Conservation (phyloP, 1,284 basidiomycete genomes). For the Wallemia hederae region DNA sequence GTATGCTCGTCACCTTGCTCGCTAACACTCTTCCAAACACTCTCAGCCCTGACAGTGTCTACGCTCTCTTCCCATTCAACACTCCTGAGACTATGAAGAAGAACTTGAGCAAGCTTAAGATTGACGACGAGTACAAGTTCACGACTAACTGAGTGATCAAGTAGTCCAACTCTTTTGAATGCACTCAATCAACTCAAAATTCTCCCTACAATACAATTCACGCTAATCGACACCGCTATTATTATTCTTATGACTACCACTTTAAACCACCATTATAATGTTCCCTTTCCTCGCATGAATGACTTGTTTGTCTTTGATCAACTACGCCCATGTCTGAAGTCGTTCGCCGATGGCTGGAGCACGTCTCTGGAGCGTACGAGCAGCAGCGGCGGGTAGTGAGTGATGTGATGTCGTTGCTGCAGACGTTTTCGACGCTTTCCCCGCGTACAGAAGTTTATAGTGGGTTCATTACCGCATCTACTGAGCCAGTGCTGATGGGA, state of each 20-base stretch:
- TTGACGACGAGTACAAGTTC: neutral
- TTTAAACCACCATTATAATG: neutral
- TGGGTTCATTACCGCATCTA: neutral
- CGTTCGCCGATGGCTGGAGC: neutral
- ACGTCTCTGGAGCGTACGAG: neutral
- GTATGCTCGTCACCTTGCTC: constrained; percentile 23
- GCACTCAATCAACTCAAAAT: too few species aligned
- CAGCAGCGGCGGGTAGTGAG: neutral
- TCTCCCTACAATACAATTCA: too few species aligned
- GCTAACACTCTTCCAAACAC: constrained; percentile 38
- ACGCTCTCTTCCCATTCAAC: constrained; percentile 64
- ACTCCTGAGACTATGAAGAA: constrained; percentile 20
- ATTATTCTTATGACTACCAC: too few species aligned
- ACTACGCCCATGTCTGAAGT: neutral
- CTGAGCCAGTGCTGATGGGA: neutral
- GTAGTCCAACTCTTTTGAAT: too few species aligned
- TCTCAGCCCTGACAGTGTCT: constrained; percentile 36
- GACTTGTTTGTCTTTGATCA: neutral
- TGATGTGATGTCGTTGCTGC: neutral
- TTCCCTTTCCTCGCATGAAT: neutral
- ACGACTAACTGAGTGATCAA: neutral
- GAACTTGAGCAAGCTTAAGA: constrained; percentile 9
- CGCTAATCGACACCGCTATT: too few species aligned
- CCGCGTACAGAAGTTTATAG: neutral
- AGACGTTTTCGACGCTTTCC: neutral